These are phyloP conservation scores for Phytophthora sojae DNA, from an alignment of 352 stramenopile genomes.

Conservation along the genomic window DNA sequence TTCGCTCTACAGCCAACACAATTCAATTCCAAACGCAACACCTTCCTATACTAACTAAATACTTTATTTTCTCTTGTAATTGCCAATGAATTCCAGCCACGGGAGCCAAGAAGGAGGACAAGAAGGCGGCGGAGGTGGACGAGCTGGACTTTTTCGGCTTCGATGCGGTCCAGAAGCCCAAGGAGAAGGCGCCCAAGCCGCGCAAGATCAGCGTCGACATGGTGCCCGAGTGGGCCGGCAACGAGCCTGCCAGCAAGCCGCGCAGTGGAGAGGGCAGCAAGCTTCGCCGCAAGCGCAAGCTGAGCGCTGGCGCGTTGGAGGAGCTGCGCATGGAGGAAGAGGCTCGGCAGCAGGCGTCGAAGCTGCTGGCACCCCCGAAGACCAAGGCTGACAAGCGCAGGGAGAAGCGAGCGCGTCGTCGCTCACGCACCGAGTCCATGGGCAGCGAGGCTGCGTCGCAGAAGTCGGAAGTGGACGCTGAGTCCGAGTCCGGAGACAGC, in stretches of 20 bases:
- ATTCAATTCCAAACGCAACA: background rate
- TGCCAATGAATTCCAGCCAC: constrained; percentile 18
- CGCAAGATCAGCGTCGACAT: constrained; percentile 79
- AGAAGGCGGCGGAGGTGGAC: constrained; percentile 41
- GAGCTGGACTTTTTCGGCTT: constrained; percentile 88
- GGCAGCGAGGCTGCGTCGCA: constrained; percentile 30
- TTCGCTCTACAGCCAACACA: constrained; percentile 13
- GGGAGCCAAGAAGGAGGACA: constrained; percentile 19
- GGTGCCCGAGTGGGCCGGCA: constrained; percentile 71
- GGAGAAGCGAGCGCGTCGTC: constrained; percentile 52
- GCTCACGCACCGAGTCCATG: constrained; percentile 52
- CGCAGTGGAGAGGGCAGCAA: constrained; percentile 66
- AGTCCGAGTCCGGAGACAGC: constrained; percentile 30
- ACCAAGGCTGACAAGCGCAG: constrained; percentile 51
- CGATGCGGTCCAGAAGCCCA: constrained; percentile 47
- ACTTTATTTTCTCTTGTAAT: constrained; percentile 4
- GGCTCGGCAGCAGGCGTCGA: constrained; percentile 70
- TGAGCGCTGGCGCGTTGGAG: constrained; percentile 82
- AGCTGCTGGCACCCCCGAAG: constrained; percentile 64
- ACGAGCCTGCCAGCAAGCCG: constrained; percentile 48
- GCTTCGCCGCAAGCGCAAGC: constrained; percentile 81
- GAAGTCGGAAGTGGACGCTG: constrained; percentile 19
- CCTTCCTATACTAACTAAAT: constrained; percentile 2
- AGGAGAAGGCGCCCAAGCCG: constrained; percentile 43
- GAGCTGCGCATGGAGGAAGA: constrained; percentile 76